Conservation (phyloP, 352 stramenopile species). For the Phytophthora gonapodyides region DNA sequence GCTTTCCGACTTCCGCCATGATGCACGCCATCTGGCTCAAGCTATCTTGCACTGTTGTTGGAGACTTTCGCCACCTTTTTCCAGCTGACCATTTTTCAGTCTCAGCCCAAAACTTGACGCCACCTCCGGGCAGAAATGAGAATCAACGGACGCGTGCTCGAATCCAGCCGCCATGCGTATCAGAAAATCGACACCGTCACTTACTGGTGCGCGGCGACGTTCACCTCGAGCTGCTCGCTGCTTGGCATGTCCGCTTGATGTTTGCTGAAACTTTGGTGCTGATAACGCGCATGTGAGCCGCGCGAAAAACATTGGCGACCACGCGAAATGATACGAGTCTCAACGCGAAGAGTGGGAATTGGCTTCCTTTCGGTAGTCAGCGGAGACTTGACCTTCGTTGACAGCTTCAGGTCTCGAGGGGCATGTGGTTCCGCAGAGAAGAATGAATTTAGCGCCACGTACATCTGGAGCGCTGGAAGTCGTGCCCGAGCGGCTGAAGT, state of each 20-base stretch:
- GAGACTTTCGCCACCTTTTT: constrained; percentile 25
- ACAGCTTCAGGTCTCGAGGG: not conserved
- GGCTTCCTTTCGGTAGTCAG: constrained; percentile 13
- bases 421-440: constrained; percentile 21
- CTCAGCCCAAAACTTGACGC: constrained; percentile 7
- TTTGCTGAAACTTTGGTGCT: constrained; percentile 16
- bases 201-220: constrained; percentile 6
- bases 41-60: constrained; percentile 8
- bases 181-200: constrained; percentile 20
- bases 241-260: constrained; percentile 5
- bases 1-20: constrained; percentile 18
- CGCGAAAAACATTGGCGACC: constrained; percentile 5
- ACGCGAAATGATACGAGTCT: constrained; percentile 1
- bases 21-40: constrained; percentile 14
- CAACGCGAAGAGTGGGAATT: constrained; percentile 4
- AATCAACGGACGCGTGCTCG: constrained; percentile 8
- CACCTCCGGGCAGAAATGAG: constrained; percentile 13
- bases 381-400: constrained; percentile 9
- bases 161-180: constrained; percentile 25
- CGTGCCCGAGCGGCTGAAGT: not conserved
- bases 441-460: constrained; percentile 18
- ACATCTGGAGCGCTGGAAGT: constrained; percentile 20
- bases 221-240: not conserved
- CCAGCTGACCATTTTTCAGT: constrained; percentile 20
- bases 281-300: not conserved